These are phyloP conservation scores for Paramyrothecium roridum DNA, from an alignment of 2,329 filamentous ascomycete species.

Conservation along the genomic window DNA sequence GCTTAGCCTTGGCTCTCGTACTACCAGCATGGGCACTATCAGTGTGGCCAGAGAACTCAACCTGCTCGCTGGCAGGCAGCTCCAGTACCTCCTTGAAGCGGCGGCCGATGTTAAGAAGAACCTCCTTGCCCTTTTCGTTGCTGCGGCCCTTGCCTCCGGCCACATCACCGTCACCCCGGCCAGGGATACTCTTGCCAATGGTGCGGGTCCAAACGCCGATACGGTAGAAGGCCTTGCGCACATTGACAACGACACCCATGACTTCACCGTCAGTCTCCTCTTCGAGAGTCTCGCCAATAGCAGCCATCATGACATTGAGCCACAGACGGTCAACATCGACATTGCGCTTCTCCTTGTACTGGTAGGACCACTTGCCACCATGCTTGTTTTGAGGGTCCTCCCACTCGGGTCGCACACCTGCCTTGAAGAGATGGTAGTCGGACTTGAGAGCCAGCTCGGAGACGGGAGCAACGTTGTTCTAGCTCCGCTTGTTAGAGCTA, in stretches of 20 bases:
- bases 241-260: slow-evolving; percentile 99
- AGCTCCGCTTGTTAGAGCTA: slow-evolving; percentile 9
- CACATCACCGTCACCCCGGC: slow-evolving; percentile 69
- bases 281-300: slow-evolving; percentile 97
- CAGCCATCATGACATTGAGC: slow-evolving; percentile 94
- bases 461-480: slow-evolving; percentile 98
- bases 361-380: slow-evolving; percentile 97
- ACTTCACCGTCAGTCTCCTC: slow-evolving; percentile 92
- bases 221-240: slow-evolving; percentile 97
- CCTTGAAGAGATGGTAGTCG: slow-evolving; percentile 99
- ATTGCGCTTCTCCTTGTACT: slow-evolving; percentile 92
- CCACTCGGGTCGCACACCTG: slow-evolving; percentile 95
- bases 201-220: slow-evolving; percentile 97
- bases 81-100: slow-evolving; percentile 92
- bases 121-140: slow-evolving; percentile 78
- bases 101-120: slow-evolving; percentile 78
- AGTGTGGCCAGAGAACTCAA: slow-evolving; percentile 97
- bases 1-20: slow-evolving; percentile 94
- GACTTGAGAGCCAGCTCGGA: slow-evolving; percentile 96
- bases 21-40: slow-evolving; percentile 91
- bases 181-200: slow-evolving; percentile 78
- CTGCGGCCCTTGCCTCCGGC: slow-evolving; percentile 76
- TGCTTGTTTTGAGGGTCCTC: slow-evolving; percentile 99
- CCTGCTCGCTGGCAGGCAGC: slow-evolving; percentile 69
- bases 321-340: slow-evolving; percentile 93